Evolutionary conservation across 2,329 filamentous ascomycete genomes (phyloP), one percentile per base, ranked within the genome.

Genomic region (Phialophora chinensis): DNA sequence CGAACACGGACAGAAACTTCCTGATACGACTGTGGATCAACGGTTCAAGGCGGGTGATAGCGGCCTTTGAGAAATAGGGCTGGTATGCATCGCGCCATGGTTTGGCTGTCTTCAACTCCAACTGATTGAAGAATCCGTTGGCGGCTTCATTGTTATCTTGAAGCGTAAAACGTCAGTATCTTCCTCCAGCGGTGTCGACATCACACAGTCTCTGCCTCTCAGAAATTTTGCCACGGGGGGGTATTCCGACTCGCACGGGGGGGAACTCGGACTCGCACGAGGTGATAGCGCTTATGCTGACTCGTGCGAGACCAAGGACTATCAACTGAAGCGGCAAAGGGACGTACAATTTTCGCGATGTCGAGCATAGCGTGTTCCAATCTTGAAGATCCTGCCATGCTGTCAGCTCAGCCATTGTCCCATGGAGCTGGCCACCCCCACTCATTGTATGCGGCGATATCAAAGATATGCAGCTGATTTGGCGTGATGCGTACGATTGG

Each of bases 401-500:
- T 17, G 31, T 62, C 60, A 44, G 60, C 25, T 29, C n/a, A 12
- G 20, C 20, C 12, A 2, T 11, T 3, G 10, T n/a, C 20, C 42
- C 33, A 11, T 11, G 23, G 4, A 17, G 42, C 23, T 25, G 20
- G 20, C 4, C 2, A 42, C 29, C 23, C 65, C 49, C 29, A 65
- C 63, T 65, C 56, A 23, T 65, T 55, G 25, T 60, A 65, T n/a
- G 63, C 57, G 4, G 52, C 20, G 20, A 65, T 60, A 52, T 76
- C 75, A 42, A 71, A 71, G 58, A 76, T 67, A 52, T 76, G 75
- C 17, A 77, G 68, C 60, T 75, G 73, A 49, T 69, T 69, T 1
- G 75, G 75, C 59, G 69, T 73, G 57, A 76, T 75, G 29, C 75
- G 73, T 7, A 77, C 73, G 52, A 77, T 76, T 2, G 75, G 75